A percentile compares a stretch with the other conserved stretches of the same genome.
phyloP scores from a whole-genome alignment of 139 green algal species.

The Coelastrella sp. region DNA sequence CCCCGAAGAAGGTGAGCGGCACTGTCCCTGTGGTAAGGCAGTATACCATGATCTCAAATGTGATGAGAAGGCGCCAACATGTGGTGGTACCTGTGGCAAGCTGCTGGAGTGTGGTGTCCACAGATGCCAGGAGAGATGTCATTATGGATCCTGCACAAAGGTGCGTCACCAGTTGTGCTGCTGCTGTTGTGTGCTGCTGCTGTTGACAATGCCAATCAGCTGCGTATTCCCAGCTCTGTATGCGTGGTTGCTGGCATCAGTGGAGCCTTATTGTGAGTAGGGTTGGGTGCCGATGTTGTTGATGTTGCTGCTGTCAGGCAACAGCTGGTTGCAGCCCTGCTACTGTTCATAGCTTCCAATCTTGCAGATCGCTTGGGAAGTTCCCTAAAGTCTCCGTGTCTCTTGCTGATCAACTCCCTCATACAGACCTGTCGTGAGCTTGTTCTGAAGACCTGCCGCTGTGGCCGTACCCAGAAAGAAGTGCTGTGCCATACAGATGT shows the following conservation, averaged over 20 bases:
- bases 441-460: conserved; percentile 69
- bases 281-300: too few relatives aligned
- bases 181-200: background rate
- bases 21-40: conserved; percentile 87
- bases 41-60: conserved; percentile 54
- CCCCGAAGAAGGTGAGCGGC: conserved; percentile 65
- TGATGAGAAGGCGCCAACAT: conserved; percentile 71
- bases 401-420: background rate
- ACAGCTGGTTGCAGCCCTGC: too few relatives aligned
- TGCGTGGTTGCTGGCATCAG: too few relatives aligned
- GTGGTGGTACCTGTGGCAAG: conserved; percentile 86
- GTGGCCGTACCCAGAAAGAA: conserved; percentile 23
- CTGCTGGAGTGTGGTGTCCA: conserved; percentile 84
- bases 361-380: background rate
- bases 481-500: conserved; percentile 71
- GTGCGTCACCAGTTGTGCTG: background rate
- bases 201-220: too few relatives aligned
- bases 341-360: too few relatives aligned
- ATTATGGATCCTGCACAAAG: conserved; percentile 74
- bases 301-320: too few relatives aligned
- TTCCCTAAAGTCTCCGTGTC: background rate
- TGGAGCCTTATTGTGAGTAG: too few relatives aligned
- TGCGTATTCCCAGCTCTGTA: too few relatives aligned
- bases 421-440: conserved; percentile 53
- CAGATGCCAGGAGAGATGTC: conserved; percentile 58